phyloP scores from a whole-genome alignment of 257 asterid genomes.

The Knoxia roxburghii region DNA sequence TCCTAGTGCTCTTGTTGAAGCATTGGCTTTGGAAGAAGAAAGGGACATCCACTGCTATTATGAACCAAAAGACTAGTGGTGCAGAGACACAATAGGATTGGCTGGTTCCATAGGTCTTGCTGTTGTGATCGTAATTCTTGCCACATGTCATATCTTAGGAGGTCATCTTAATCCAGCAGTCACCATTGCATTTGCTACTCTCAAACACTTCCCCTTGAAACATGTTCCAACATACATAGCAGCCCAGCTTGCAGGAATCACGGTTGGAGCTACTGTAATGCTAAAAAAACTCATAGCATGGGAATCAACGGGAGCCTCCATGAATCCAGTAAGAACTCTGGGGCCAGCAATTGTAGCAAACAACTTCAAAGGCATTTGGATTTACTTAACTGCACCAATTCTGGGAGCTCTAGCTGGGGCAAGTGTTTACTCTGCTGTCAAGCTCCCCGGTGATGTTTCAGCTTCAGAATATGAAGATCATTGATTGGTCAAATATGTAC shows the following conservation, averaged over 20 bases:
- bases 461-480: too few relatives aligned
- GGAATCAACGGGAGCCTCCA: slow-evolving; percentile 70
- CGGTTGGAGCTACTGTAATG: slow-evolving; percentile 93
- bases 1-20: slow-evolving; percentile 61
- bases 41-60: slow-evolving; percentile 69
- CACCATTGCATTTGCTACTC: slow-evolving; percentile 87
- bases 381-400: slow-evolving; percentile 72
- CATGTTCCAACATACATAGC: slow-evolving; percentile 74
- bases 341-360: slow-evolving; percentile 81
- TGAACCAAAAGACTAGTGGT: slow-evolving; percentile 69
- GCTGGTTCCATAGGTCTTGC: slow-evolving; percentile 78
- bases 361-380: slow-evolving; percentile 73
- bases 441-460: slow-evolving; percentile 55
- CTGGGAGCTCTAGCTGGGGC: slow-evolving; percentile 79
- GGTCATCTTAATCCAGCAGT: slow-evolving; percentile 87
- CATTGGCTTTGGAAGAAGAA: slow-evolving; percentile 68
- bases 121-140: slow-evolving; percentile 77
- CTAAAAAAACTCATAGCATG: slow-evolving; percentile 81
- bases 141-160: slow-evolving; percentile 96
- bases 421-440: slow-evolving; percentile 64
- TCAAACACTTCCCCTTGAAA: slow-evolving; percentile 83
- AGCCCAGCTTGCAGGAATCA: slow-evolving; percentile 87
- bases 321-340: slow-evolving; percentile 85
- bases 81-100: slow-evolving; percentile 61
- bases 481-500: too few relatives aligned